Conservation (phyloP, 176 grass and related monocot species). For the Avena sativa region DNA sequence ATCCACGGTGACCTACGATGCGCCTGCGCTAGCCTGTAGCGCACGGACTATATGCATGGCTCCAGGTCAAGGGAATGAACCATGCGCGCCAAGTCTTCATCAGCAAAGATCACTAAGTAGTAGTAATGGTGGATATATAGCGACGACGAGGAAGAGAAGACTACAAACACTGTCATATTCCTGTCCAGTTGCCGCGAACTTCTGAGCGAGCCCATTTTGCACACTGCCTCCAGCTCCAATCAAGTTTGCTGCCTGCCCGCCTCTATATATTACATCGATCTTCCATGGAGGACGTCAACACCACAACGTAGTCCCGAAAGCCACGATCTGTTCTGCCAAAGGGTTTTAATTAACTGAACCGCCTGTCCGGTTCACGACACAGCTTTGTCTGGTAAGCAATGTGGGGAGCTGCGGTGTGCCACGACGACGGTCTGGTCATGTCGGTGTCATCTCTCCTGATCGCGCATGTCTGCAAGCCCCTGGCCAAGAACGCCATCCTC, state of each 20-base stretch:
- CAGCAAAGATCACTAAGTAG: too few species aligned
- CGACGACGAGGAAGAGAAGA: not conserved
- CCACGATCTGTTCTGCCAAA: not conserved
- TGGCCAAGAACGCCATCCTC: conserved; percentile 23
- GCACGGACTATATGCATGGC: too few species aligned
- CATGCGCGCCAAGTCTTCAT: not conserved
- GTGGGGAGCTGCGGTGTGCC: not conserved
- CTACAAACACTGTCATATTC: not conserved
- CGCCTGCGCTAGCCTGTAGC: too few species aligned
- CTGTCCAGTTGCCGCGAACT: not conserved
- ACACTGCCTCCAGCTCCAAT: not conserved
- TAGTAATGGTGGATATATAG: not conserved
- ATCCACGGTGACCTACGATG: too few species aligned
- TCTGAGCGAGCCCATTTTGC: not conserved
- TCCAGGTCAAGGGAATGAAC: not conserved
- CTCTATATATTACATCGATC: not conserved
- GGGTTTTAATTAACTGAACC: too few species aligned
- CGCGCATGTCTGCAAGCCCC: conserved; percentile 27
- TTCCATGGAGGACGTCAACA: not conserved
- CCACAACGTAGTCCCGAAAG: not conserved
- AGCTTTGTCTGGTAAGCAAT: not conserved
- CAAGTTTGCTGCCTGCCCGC: not conserved
- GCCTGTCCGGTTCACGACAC: not conserved
- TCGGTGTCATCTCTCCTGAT: conserved; percentile 63
- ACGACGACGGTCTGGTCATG: not conserved